Base-by-base conservation (phyloP, 805 yeast genomes). In the Saturnispora sekii region DNA sequence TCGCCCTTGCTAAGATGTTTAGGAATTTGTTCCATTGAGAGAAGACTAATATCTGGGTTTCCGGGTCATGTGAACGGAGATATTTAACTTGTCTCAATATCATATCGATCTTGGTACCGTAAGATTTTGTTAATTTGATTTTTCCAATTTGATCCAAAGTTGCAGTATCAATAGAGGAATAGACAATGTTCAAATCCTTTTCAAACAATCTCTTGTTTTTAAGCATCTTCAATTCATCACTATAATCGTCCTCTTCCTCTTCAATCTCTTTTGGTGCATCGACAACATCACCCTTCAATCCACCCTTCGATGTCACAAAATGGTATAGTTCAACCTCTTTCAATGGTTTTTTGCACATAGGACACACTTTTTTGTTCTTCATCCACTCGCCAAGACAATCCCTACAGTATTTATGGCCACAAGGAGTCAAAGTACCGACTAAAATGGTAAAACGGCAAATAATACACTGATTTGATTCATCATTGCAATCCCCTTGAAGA, bases 351-450 rank as follows among this genome's bases (percentile, higher is more conserved):
- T 86, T 85, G 64, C 98, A 93, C 52, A 88, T 69, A 0, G 98
- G 97, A 61, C 98, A 93, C 2, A 67, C 63, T 1, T 63, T 58
- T 34, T 73, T 73, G 12, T 66, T 67, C 16, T 62, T 63, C 47
- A 53, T 53, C 98, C 98, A 93, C 44, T 70, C 78, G 15, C 65
- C 70, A 32, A 93, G 67, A 60, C 98, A 93, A 1, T 76, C 84
- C 46, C 77, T 74, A 59, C 98, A 93, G 58, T 83, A 93, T 53
- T 79, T 79, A 62, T 93, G 98, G 0, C 97, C 97, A 70, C 98
- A 93, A 9, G 78, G 78, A 0, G 95, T 82, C 45, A 93, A 66
- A 0, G 93, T 73, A 0, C 98, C 98, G 34, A 78, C 68, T 3
- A 74, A 67, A 41, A 88, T 85, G 1, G 74, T 59, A 4, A 79